These are phyloP conservation scores for Hyaloscypha hepaticicola DNA, from an alignment of 495 filamentous ascomycete genomes.

Conservation along the genomic window DNA sequence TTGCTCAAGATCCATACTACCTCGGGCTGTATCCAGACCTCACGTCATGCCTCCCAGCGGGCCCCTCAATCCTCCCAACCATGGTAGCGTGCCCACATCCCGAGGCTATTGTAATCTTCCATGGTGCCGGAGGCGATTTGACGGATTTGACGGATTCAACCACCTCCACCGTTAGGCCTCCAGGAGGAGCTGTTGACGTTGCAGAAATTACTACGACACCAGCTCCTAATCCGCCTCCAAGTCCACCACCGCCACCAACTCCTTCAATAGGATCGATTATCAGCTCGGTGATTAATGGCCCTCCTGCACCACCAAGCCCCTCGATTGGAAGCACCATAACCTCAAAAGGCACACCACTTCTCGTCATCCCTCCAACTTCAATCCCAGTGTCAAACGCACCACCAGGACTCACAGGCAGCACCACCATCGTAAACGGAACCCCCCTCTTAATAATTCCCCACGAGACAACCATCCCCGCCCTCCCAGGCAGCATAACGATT, in stretches of 20 bases:
- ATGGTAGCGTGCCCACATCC: not conserved
- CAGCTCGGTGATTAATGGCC: not conserved
- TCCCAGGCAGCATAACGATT: constrained; percentile 16
- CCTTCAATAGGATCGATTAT: not conserved
- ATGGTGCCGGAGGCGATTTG: not conserved
- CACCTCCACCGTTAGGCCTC: not conserved
- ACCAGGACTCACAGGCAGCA: not conserved
- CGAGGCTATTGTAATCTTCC: not conserved
- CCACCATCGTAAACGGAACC: constrained; percentile 14
- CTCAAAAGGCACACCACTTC: constrained; percentile 8
- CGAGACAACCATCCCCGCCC: constrained; percentile 19
- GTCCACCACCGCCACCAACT: not conserved
- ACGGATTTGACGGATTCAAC: no score
- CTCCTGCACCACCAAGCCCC: not conserved
- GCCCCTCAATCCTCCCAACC: constrained; percentile 19
- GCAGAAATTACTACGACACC: not conserved
- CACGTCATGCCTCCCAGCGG: constrained; percentile 19
- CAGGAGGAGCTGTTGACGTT: not conserved
- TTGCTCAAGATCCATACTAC: constrained; percentile 16
- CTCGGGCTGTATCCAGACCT: constrained; percentile 18
- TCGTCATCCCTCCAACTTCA: constrained; percentile 13
- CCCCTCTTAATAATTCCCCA: constrained; percentile 13
- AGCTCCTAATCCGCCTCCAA: not conserved
- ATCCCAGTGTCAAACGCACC: not conserved
- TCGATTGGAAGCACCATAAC: constrained; percentile 9